Evolutionary conservation across 2,329 filamentous ascomycete genomes (phyloP).

Genomic region (Decorospora gaudefroyi): DNA sequence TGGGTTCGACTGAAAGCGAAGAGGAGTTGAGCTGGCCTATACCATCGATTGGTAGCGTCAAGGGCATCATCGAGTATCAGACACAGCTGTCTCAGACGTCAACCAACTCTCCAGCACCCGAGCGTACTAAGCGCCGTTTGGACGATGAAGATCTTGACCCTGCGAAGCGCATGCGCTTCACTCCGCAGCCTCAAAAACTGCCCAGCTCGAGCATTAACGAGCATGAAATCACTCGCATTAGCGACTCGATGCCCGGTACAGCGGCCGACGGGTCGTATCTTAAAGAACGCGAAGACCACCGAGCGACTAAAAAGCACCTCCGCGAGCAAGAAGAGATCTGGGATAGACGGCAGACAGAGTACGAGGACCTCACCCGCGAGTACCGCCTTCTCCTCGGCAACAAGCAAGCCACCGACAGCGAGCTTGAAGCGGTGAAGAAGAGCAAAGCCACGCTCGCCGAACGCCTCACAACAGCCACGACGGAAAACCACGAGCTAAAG

Average conservation of each 20-base stretch:
- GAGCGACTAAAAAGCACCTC: slow-evolving; percentile 18
- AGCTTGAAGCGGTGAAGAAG: slow-evolving; percentile 21
- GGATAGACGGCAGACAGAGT: slow-evolving; percentile 33
- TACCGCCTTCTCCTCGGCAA: slow-evolving; percentile 26
- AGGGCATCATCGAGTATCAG: slow-evolving; percentile 36
- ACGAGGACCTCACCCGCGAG: slow-evolving; percentile 31
- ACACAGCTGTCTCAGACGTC: slow-evolving; percentile 32
- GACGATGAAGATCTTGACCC: slow-evolving; percentile 33
- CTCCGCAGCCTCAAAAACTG: slow-evolving; percentile 31
- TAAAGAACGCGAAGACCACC: slow-evolving; percentile 15
- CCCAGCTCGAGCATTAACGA: slow-evolving; percentile 12
- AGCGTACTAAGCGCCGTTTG: slow-evolving; percentile 37
- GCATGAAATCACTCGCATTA: slow-evolving; percentile 48
- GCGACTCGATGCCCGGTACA: slow-evolving; percentile 49
- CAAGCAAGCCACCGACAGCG: slow-evolving; percentile 20
- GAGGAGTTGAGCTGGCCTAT: slow-evolving; percentile 35
- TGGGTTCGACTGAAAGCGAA: slow-evolving; percentile 9
- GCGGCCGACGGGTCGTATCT: slow-evolving; percentile 15
- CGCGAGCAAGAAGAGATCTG: slow-evolving; percentile 24
- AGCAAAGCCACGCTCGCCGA: slow-evolving; percentile 24
- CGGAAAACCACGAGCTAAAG: slow-evolving; percentile 19
- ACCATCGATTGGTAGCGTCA: slow-evolving; percentile 39
- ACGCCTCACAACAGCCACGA: slow-evolving; percentile 20
- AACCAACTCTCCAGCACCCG: slow-evolving; percentile 22
- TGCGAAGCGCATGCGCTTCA: slow-evolving; percentile 44